Conservation (phyloP, 805 yeast species). For the Suhomyces pyralidae region DNA sequence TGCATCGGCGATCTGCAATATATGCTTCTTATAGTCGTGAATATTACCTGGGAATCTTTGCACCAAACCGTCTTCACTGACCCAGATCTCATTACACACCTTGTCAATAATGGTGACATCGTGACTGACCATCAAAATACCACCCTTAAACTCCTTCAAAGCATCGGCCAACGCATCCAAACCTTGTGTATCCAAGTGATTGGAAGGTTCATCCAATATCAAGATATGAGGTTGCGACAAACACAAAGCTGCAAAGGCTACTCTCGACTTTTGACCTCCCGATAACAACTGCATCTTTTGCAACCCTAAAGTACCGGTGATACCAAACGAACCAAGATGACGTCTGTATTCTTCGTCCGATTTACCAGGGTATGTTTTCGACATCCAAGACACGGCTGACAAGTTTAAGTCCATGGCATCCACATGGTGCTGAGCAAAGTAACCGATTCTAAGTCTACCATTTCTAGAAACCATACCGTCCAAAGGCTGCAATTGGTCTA, state of each 20-base stretch:
- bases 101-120: constrained; percentile 87
- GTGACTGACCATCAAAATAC: constrained; percentile 96
- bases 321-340: constrained; percentile 95
- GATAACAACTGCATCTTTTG: constrained; percentile 87
- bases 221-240: constrained; percentile 86
- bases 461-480: constrained; percentile 78
- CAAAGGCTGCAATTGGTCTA: constrained; percentile 72
- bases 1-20: constrained; percentile 69
- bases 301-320: constrained; percentile 88
- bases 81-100: constrained; percentile 95
- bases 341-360: constrained; percentile 96
- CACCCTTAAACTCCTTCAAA: constrained; percentile 83
- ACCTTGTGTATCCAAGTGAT: constrained; percentile 98
- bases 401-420: constrained; percentile 89
- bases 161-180: constrained; percentile 94
- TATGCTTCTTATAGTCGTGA: constrained; percentile 85
- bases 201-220: constrained; percentile 95
- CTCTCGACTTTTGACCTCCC: constrained; percentile 98
- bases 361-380: constrained; percentile 83
- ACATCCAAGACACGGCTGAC: constrained; percentile 94
- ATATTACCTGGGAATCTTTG: constrained; percentile 77
- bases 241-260: constrained; percentile 95
- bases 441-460: constrained; percentile 87
- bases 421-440: constrained; percentile 98
- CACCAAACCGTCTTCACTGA: constrained; percentile 83